These are phyloP conservation scores for Podospora conica DNA, from an alignment of 495 filamentous ascomycete species.

Conservation along the genomic window DNA sequence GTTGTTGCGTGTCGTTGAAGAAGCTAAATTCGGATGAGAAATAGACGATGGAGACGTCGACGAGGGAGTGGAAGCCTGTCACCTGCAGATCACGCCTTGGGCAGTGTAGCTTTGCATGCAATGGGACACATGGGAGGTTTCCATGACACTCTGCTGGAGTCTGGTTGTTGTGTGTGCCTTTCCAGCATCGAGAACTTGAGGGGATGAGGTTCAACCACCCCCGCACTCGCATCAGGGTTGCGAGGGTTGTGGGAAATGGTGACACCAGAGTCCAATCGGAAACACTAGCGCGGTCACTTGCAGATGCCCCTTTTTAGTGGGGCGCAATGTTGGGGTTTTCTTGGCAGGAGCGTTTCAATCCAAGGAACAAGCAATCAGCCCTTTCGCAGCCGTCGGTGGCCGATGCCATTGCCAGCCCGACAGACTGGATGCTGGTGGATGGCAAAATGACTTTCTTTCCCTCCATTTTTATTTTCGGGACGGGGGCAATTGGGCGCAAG, in stretches of 20 bases:
- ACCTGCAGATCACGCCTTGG: not conserved
- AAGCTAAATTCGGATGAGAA: not conserved
- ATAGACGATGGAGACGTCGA: not conserved
- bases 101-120: not conserved
- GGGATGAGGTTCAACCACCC: not conserved
- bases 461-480: not conserved
- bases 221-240: not conserved
- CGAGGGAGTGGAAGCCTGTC: not conserved
- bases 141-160: not conserved
- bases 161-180: not conserved
- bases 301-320: conserved; percentile 7
- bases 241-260: not conserved
- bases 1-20: not conserved
- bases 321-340: not conserved
- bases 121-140: not conserved
- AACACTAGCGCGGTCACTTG: conserved; percentile 26
- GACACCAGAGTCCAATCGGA: conserved; percentile 20
- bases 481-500: not conserved
- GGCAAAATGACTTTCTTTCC: no score
- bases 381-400: not conserved
- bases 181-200: not conserved
- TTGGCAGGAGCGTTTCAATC: not conserved
- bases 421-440: no score
- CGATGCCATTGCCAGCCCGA: not conserved
- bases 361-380: not conserved